Conservation (phyloP, 2,329 filamentous ascomycete species). For the Tolypocladium pustulatum region DNA sequence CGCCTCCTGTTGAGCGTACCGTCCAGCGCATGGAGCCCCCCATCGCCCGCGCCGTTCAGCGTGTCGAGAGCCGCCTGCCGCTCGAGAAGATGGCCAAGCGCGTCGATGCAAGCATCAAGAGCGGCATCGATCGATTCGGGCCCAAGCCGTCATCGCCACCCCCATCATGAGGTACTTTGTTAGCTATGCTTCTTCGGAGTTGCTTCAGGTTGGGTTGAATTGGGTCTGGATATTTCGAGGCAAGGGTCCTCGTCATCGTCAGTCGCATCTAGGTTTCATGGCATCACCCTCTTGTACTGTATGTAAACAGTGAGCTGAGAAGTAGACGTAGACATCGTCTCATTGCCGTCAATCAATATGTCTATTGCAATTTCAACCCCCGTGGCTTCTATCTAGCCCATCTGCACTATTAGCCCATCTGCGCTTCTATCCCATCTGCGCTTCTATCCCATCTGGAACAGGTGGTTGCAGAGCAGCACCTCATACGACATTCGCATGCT, state of each 20-base stretch:
- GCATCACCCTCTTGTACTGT: neutral
- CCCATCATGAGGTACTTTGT: neutral
- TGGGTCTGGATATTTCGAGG: neutral
- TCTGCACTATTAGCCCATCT: too few relatives aligned
- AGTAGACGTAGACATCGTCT: neutral
- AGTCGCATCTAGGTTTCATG: neutral
- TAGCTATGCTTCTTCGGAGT: neutral
- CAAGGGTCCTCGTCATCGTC: neutral
- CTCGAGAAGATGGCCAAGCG: constrained; percentile 39
- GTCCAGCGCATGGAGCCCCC: constrained; percentile 39
- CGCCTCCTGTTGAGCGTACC: constrained; percentile 32
- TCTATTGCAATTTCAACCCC: neutral
- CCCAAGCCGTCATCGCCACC: constrained; percentile 11
- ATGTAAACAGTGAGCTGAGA: neutral
- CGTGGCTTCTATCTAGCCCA: neutral
- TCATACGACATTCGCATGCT: neutral
- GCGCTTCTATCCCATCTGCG: too few relatives aligned
- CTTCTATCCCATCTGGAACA: neutral
- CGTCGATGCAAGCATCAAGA: constrained; percentile 36
- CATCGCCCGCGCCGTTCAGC: constrained; percentile 32
- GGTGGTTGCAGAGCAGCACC: neutral
- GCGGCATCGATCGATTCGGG: constrained; percentile 28
- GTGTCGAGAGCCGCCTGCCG: constrained; percentile 35
- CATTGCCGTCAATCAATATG: neutral
- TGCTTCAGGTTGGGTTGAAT: neutral